Evolutionary conservation across 1,284 basidiomycete genomes (phyloP), one percentile per base, ranked within the genome.

Genomic region (Neonothopanus nambi): DNA sequence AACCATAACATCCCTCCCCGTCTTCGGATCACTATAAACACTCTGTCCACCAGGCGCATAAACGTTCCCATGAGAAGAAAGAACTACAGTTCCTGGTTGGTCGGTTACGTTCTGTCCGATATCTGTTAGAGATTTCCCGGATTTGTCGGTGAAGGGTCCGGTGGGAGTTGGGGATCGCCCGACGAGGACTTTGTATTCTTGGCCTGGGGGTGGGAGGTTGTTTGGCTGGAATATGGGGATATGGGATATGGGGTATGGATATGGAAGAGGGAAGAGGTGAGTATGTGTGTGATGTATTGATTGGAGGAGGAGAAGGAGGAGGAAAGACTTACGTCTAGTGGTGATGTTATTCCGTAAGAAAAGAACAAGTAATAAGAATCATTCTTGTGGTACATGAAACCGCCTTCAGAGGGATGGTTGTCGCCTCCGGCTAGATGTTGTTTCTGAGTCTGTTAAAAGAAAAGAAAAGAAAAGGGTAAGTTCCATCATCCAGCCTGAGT

Each of bases 31-130:
- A 9, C 44, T 50, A 44, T 58, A 63, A 28, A 63, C 55, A 23
- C 55, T 57, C 38, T 63, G 62, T 12, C 62, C 67, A 28, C 69
- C 69, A 20, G 69, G 67, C 20, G 68, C 67, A 55, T 67, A 70
- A 41, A 72, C 59, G 48, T 69, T 67, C 38, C 61, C 70, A 56
- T 69, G 70, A 20, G 65, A 67, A 26, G 59, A 66, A 9, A 70
- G 65, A 17, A 72, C 65, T 37, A 69, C 62, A 9, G 65, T 66
- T 20, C 69, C 70, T 33, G 48, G 40, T 12, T 38, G 39, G 12
- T 30, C 40, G 28, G 65, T 62, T 4, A 65, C 54, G 7, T 51
- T 33, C 17, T 63, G 39, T 55, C 56, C 53, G 54, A 58, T 56
- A 20, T 47, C 37, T 1, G 54, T 52, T 21, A 67, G 46, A 23